A percentile compares a stretch with the other conserved stretches of the same genome.
Evolutionary conservation across 345 rosid genomes (phyloP).

Genomic region (Rhizophora mangle): DNA sequence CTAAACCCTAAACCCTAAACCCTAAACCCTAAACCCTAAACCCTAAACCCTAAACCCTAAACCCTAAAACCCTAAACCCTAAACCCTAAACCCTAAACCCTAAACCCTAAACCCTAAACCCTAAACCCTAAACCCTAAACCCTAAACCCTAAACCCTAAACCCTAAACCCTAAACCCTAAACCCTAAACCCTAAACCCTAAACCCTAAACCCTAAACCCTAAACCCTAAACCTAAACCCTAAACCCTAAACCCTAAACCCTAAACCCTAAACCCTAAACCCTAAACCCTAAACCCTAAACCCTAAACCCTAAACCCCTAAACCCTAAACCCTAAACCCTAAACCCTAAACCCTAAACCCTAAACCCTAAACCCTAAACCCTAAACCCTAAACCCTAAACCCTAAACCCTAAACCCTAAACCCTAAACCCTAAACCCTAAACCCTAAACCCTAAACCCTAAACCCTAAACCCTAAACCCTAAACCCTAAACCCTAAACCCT

Average conservation of each 20-base stretch:
- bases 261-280: conserved; percentile 24
- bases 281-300: conserved; percentile 22
- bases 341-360: not conserved
- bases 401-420: too few relatives aligned
- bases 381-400: too few relatives aligned
- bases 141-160: conserved; percentile 17
- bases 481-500: too few relatives aligned
- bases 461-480: too few relatives aligned
- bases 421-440: too few relatives aligned
- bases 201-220: conserved; percentile 16
- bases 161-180: conserved; percentile 12
- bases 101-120: too few relatives aligned
- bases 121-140: not conserved
- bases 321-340: conserved; percentile 24
- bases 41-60: too few relatives aligned
- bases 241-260: conserved; percentile 22
- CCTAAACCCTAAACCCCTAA: not conserved
- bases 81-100: too few relatives aligned
- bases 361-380: too few relatives aligned
- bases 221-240: conserved; percentile 14
- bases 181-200: conserved; percentile 23
- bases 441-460: too few relatives aligned
- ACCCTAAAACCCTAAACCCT: not conserved
- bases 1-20: too few relatives aligned
- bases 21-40: too few relatives aligned